These are phyloP conservation scores for Mortierella sp. DNA, from an alignment of 371 early-diverging fungal genomes.

Conservation along the genomic window DNA sequence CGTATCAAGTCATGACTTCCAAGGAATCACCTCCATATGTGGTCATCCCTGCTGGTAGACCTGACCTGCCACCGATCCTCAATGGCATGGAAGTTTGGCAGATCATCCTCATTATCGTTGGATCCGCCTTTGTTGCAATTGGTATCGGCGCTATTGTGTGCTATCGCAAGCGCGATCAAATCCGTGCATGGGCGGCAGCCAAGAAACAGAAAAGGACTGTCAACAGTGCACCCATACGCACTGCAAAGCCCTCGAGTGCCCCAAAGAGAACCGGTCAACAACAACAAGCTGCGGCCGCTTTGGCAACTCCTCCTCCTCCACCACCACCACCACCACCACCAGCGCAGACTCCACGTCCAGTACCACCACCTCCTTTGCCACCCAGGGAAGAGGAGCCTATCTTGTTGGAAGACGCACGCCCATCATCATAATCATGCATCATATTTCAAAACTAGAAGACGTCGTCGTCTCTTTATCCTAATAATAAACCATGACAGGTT, in stretches of 20 bases:
- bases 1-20: constrained; percentile 63
- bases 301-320: constrained; percentile 22
- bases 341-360: constrained; percentile 5
- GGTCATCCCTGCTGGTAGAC: constrained; percentile 45
- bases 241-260: constrained; percentile 1
- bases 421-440: constrained; percentile 3
- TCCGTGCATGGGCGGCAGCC: constrained; percentile 43
- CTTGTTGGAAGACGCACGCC: constrained; percentile 34
- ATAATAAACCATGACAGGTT: too few relatives aligned
- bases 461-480: too few relatives aligned
- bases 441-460: too few relatives aligned
- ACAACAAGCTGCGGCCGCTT: neutral
- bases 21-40: constrained; percentile 66
- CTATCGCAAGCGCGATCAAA: constrained; percentile 46
- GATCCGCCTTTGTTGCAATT: constrained; percentile 34
- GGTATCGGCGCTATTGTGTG: constrained; percentile 39
- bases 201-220: constrained; percentile 12
- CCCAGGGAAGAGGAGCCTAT: constrained; percentile 25
- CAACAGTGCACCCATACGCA: neutral
- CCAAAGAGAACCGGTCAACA: constrained; percentile 7
- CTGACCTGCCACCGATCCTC: constrained; percentile 46
- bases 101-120: constrained; percentile 51
- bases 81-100: constrained; percentile 54
- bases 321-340: constrained; percentile 18
- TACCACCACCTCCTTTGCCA: constrained; percentile 33